Percentiles rank a stretch among this genome's conserved stretches.
These are phyloP conservation scores for Suzukiozyma palmioleophila DNA, from an alignment of 1,139 yeast genomes.

Conservation along the genomic window DNA sequence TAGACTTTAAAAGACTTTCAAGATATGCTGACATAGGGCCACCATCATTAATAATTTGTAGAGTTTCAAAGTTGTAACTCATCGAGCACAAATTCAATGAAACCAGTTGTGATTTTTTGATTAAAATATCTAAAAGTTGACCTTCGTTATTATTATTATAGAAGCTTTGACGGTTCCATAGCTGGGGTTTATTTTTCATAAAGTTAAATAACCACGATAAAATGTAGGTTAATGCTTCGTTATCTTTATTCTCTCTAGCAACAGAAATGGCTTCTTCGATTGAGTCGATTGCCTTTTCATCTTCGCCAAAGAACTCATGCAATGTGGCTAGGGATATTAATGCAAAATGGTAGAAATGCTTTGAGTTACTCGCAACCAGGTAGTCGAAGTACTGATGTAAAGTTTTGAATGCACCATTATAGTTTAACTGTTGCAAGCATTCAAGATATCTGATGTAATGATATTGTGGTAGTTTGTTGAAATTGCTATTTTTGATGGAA, in stretches of 20 bases:
- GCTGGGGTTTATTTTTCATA: constrained; percentile 60
- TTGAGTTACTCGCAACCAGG: constrained; percentile 67
- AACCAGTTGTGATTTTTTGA: constrained; percentile 51
- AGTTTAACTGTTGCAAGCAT: constrained; percentile 57
- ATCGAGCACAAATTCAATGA: constrained; percentile 52
- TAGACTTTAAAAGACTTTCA: constrained; percentile 52
- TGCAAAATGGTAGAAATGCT: constrained; percentile 76
- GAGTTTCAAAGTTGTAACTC: constrained; percentile 57
- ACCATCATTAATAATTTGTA: constrained; percentile 49
- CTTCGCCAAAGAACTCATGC: constrained; percentile 73
- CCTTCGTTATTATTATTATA: constrained; percentile 42
- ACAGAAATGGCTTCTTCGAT: constrained; percentile 86
- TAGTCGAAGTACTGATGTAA: constrained; percentile 84
- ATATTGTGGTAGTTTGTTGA: constrained; percentile 52
- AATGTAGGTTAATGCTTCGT: constrained; percentile 68
- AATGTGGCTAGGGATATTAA: constrained; percentile 71
- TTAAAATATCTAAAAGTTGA: constrained; percentile 61
- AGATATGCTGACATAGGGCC: constrained; percentile 40
- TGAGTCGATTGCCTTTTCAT: constrained; percentile 70
- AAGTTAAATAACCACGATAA: constrained; percentile 77
- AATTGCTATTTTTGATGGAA: constrained; percentile 43
- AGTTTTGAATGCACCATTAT: constrained; percentile 67
- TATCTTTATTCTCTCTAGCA: constrained; percentile 82
- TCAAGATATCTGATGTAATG: constrained; percentile 65
- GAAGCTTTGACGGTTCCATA: constrained; percentile 41